Percentiles rank a stretch among this genome's conserved stretches.
These are phyloP conservation scores for Jackrogersella multiformis DNA, from an alignment of 495 filamentous ascomycete genomes.

Conservation along the genomic window DNA sequence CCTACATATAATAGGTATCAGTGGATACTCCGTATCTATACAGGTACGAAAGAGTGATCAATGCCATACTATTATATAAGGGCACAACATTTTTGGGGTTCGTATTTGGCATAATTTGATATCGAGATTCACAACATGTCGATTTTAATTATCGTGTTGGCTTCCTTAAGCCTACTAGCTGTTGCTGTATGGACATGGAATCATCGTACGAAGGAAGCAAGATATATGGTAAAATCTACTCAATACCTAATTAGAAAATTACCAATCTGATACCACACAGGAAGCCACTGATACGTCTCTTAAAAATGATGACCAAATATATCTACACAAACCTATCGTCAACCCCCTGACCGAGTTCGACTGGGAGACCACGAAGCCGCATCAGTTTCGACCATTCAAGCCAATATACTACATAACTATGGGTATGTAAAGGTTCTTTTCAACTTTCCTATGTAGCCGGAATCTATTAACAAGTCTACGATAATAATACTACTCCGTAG, in stretches of 20 bases:
- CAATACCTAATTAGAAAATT: background rate
- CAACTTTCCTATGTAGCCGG: background rate
- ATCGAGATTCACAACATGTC: background rate
- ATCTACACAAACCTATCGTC: conserved; percentile 45
- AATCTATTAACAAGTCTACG: background rate
- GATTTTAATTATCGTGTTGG: background rate
- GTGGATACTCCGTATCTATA: background rate
- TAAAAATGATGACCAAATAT: background rate
- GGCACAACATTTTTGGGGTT: background rate
- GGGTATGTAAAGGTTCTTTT: conserved; percentile 58
- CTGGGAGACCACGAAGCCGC: conserved; percentile 66
- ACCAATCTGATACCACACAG: background rate
- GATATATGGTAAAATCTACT: background rate
- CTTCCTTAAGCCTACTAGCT: background rate
- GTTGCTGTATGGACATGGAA: background rate
- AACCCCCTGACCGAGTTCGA: conserved; percentile 67
- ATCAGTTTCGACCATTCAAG: conserved; percentile 73
- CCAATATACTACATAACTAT: conserved; percentile 77
- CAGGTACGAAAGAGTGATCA: background rate
- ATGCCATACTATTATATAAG: background rate
- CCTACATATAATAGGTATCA: too few relatives aligned
- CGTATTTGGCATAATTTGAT: background rate
- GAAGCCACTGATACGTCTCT: background rate
- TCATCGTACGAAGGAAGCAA: background rate
- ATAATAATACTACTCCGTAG: conserved; percentile 30